phyloP scores from a whole-genome alignment of 2,329 filamentous ascomycete species.

The Pseudonectria foliicola region DNA sequence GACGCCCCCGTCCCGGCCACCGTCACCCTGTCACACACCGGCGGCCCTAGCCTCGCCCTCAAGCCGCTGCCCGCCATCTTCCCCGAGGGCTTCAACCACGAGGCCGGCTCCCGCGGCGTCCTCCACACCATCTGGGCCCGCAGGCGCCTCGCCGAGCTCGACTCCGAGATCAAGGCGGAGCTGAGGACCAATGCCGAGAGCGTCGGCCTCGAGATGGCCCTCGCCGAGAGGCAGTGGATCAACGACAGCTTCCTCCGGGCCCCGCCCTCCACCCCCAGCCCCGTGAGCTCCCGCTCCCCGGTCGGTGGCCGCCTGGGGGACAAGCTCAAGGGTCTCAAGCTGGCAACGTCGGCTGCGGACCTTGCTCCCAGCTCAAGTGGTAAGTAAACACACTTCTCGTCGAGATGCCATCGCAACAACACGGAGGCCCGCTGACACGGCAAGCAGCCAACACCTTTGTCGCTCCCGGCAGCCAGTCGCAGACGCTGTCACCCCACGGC shows the following conservation, averaged over 20 bases:
- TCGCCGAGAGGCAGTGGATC: conserved; percentile 81
- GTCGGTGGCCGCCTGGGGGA: conserved; percentile 65
- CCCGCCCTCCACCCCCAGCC: conserved; percentile 18
- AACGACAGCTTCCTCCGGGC: conserved; percentile 59
- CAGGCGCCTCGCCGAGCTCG: conserved; percentile 66
- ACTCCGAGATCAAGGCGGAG: conserved; percentile 70
- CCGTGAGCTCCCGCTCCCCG: conserved; percentile 56
- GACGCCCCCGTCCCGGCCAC: conserved; percentile 63
- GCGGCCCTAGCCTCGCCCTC: conserved; percentile 43
- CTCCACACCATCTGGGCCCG: conserved; percentile 89
- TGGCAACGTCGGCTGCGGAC: conserved; percentile 66
- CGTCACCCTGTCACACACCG: conserved; percentile 53
- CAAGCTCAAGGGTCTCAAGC: conserved; percentile 70
- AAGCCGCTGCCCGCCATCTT: conserved; percentile 86
- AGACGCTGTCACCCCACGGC: conserved; percentile 24
- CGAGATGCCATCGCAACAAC: conserved; percentile 1
- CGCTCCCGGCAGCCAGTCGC: conserved; percentile 25
- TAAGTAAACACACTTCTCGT: conserved; percentile 30
- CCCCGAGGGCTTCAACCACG: conserved; percentile 64
- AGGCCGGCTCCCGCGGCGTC: conserved; percentile 70
- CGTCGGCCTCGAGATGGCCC: conserved; percentile 74
- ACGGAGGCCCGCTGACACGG: conserved; percentile 12
- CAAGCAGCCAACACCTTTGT: conserved; percentile 29
- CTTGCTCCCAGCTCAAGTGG: conserved; percentile 46
- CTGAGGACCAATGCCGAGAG: conserved; percentile 69